Conservation (phyloP, 192 early-diverging fungal genomes). For the Rhizophagus clarus region DNA sequence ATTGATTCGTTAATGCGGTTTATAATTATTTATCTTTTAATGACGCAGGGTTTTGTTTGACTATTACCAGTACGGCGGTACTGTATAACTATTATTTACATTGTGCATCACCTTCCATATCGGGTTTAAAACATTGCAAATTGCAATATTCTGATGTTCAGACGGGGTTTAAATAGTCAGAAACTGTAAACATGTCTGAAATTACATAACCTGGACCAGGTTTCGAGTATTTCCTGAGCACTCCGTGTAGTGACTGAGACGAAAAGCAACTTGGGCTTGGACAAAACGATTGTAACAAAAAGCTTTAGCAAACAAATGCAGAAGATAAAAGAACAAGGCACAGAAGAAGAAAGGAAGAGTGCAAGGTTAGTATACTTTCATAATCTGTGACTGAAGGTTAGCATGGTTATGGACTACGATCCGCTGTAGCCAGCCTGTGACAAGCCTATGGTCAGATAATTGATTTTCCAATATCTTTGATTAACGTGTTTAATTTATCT, state of each 20-base stretch:
- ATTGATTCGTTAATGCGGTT: no score
- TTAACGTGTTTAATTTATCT: conserved; percentile 16
- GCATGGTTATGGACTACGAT: conserved; percentile 9
- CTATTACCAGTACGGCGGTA: no score
- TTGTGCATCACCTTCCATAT: no score
- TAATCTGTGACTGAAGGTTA: neutral
- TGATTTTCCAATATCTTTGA: neutral
- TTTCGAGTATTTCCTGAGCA: neutral
- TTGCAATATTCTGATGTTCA: no score
- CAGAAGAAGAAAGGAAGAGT: neutral
- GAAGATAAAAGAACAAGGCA: conserved; percentile 9
- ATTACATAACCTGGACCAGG: neutral
- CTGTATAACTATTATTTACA: no score
- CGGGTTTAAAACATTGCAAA: no score
- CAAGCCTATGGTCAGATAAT: neutral
- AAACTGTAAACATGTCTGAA: neutral
- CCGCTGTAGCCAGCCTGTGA: no score
- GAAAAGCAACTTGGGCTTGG: conserved; percentile 9
- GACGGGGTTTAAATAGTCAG: no score
- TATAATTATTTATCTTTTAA: no score
- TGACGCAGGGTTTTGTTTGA: no score
- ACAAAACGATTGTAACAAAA: conserved; percentile 10
- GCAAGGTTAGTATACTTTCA: neutral
- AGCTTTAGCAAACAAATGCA: neutral
- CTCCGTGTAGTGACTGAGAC: neutral